Evolutionary conservation across 345 rosid genomes (phyloP).

Genomic region (Reutealis trisperma): DNA sequence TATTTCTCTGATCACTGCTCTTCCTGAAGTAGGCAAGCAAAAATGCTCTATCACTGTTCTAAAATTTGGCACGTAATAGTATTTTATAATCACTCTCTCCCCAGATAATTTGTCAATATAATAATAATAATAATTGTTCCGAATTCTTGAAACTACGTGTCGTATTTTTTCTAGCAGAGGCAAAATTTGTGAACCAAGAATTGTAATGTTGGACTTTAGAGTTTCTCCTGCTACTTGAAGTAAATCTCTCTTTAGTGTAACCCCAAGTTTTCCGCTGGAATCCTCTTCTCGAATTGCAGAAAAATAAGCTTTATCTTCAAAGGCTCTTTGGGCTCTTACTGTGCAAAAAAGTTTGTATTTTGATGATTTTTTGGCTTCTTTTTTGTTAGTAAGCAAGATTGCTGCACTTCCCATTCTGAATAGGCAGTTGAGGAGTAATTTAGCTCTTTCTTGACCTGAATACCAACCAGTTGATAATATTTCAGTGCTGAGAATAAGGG

Average conservation of each 20-base stretch:
- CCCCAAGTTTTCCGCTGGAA: slow-evolving; percentile 50
- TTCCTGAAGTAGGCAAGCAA: slow-evolving; percentile 55
- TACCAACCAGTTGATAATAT: slow-evolving; percentile 60
- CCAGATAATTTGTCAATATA: slow-evolving; percentile 17
- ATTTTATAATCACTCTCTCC: too few species aligned
- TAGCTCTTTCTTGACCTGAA: slow-evolving; percentile 46
- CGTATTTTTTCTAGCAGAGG: slow-evolving; percentile 35
- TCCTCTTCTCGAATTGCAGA: slow-evolving; percentile 53
- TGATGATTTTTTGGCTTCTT: slow-evolving; percentile 25
- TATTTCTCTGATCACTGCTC: slow-evolving; percentile 42
- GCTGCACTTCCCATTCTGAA: slow-evolving; percentile 68
- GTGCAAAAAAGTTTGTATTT: slow-evolving; percentile 43
- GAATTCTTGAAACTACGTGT: slow-evolving; percentile 28
- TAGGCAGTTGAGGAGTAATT: slow-evolving; percentile 51
- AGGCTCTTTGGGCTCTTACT: slow-evolving; percentile 45
- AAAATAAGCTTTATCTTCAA: slow-evolving; percentile 38
- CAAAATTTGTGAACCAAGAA: slow-evolving; percentile 40
- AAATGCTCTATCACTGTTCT: slow-evolving; percentile 48
- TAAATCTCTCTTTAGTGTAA: slow-evolving; percentile 45
- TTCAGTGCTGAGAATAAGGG: slow-evolving; percentile 57
- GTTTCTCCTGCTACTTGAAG: slow-evolving; percentile 40
- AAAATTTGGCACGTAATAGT: slow-evolving; percentile 44
- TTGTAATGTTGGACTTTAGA: slow-evolving; percentile 34
- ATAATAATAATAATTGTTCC: slow-evolving; percentile 17
- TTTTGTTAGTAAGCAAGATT: slow-evolving; percentile 48